Conservation (phyloP, 345 rosid genomes). For the Linum lewisii region DNA sequence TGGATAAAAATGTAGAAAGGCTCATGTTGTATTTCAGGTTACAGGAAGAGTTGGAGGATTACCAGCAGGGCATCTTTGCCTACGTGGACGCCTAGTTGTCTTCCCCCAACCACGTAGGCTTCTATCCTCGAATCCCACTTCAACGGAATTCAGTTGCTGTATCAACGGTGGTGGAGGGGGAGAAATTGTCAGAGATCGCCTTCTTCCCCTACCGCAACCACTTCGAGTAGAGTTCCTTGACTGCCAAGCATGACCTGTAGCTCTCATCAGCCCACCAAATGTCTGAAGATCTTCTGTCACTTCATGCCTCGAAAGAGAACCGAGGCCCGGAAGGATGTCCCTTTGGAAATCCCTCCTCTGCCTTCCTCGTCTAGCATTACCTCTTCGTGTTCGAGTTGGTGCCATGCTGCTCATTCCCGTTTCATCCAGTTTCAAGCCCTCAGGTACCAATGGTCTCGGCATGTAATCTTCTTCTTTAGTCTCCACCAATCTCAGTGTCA, state of each 20-base stretch:
- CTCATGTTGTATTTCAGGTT: background rate
- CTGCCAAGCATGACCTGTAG: conserved; percentile 47
- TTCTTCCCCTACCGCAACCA: conserved; percentile 41
- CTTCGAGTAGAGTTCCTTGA: conserved; percentile 34
- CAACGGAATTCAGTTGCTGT: conserved; percentile 27
- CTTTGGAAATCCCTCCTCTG: conserved; percentile 70
- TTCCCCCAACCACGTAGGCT: conserved; percentile 73
- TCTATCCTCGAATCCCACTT: conserved; percentile 33
- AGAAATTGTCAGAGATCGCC: conserved; percentile 10
- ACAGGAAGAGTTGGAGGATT: conserved; percentile 14
- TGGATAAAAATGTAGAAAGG: no score
- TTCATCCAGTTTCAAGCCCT: conserved; percentile 25
- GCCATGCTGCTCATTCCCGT: conserved; percentile 1
- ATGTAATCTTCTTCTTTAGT: conserved; percentile 30
- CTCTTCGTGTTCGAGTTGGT: conserved; percentile 45
- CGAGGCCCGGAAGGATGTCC: conserved; percentile 56
- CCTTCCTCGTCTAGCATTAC: conserved; percentile 60
- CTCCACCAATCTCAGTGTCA: conserved; percentile 54
- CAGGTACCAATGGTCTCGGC: conserved; percentile 30
- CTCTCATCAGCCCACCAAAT: conserved; percentile 64
- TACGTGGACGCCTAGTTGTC: conserved; percentile 67
- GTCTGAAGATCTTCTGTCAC: conserved; percentile 60
- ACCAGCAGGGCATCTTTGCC: conserved; percentile 40
- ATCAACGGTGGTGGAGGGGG: conserved; percentile 15
- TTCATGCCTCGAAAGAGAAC: conserved; percentile 51